Percentiles rank a stretch among this genome's conserved stretches.
phyloP scores from a whole-genome alignment of 176 grass and related monocot genomes.

The Phragmites australis region DNA sequence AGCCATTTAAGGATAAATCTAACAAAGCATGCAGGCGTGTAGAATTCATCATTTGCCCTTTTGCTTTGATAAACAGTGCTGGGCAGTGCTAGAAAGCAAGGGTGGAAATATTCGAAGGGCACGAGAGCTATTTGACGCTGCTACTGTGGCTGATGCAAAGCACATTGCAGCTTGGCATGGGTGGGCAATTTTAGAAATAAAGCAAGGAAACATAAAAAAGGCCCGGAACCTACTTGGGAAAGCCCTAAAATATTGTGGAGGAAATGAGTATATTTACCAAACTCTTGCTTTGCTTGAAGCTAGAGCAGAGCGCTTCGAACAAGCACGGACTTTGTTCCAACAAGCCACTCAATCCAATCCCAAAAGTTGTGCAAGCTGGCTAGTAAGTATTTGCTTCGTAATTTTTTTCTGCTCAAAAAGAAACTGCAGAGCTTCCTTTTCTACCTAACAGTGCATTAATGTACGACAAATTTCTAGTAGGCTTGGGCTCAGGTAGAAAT shows the following conservation, averaged over 20 bases:
- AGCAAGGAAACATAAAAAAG: conserved; percentile 90
- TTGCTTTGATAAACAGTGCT: conserved; percentile 69
- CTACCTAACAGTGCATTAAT: conserved; percentile 44
- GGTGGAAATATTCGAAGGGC: conserved; percentile 76
- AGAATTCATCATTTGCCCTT: conserved; percentile 18
- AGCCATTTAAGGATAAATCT: conserved; percentile 18
- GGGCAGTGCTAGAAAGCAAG: conserved; percentile 96
- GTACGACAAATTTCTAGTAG: conserved; percentile 55
- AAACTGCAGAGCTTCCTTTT: not conserved
- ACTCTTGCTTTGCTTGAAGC: conserved; percentile 97
- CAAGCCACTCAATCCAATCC: conserved; percentile 86
- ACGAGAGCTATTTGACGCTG: conserved; percentile 93
- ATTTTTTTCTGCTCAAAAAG: conserved; percentile 20
- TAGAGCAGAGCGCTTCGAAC: conserved; percentile 75
- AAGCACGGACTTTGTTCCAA: conserved; percentile 79
- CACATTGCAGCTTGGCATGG: conserved; percentile 95
- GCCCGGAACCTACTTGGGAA: conserved; percentile 92
- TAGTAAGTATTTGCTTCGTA: conserved; percentile 71
- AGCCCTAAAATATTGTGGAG: conserved; percentile 86
- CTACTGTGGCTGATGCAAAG: conserved; percentile 86
- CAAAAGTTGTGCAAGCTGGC: conserved; percentile 99
- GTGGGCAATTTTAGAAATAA: conserved; percentile 96
- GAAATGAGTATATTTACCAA: conserved; percentile 98
- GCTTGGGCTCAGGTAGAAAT: conserved; percentile 97
- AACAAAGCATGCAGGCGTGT: not conserved